Conservation (phyloP, 176 grass and related monocot species). For the Hordeum marinum region DNA sequence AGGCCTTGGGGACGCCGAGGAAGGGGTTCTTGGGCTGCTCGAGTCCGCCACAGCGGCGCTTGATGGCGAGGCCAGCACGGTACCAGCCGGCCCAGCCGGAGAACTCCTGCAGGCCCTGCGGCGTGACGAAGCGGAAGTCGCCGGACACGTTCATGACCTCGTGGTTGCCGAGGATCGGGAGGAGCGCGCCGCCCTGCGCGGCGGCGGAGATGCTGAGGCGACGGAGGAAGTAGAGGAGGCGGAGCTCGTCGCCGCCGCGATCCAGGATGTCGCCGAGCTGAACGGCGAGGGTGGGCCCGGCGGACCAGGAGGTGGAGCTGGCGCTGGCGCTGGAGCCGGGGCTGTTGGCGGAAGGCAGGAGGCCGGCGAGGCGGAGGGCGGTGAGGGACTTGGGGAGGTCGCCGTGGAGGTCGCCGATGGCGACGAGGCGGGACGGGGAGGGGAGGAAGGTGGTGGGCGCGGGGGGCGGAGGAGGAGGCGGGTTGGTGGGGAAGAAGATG, state of each 20-base stretch:
- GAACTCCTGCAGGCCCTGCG: constrained; percentile 61
- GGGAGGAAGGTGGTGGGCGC: constrained; percentile 42
- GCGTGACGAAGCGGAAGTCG: constrained; percentile 74
- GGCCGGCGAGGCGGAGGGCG: constrained; percentile 71
- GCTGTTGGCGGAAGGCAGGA: background rate
- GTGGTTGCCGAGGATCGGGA: constrained; percentile 84
- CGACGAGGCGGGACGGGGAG: constrained; percentile 60
- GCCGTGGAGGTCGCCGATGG: constrained; percentile 87
- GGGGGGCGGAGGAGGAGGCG: background rate
- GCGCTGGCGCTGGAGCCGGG: background rate
- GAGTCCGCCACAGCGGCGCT: constrained; percentile 55
- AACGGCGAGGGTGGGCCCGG: constrained; percentile 65
- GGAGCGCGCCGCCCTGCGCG: constrained; percentile 52
- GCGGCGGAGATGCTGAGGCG: constrained; percentile 60
- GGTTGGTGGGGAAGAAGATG: constrained; percentile 54
- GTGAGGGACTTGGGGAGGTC: constrained; percentile 75
- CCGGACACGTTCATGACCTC: constrained; percentile 89
- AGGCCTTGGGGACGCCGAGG: constrained; percentile 66
- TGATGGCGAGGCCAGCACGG: constrained; percentile 76
- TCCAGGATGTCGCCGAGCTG: constrained; percentile 92
- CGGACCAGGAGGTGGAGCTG: constrained; percentile 45
- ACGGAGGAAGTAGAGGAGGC: constrained; percentile 78
- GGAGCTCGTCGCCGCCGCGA: constrained; percentile 86
- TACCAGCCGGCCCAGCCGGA: constrained; percentile 64
- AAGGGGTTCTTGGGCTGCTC: constrained; percentile 61